phyloP scores from a whole-genome alignment of 73 alveolate genomes.

The Paramecium primaurelia region DNA sequence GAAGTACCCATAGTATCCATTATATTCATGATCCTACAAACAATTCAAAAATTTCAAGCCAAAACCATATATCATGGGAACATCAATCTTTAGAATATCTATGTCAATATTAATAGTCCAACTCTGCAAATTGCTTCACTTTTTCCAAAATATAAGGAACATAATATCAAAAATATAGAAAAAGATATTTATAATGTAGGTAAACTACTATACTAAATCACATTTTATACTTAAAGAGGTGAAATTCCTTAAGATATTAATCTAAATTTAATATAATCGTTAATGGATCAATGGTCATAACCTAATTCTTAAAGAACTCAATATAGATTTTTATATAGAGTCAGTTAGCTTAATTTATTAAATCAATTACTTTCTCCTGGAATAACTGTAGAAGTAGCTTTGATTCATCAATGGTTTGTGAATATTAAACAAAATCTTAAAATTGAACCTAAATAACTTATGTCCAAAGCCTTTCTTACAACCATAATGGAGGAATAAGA shows the following conservation, averaged over 20 bases:
- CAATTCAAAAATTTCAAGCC: neutral
- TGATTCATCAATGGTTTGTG: constrained; percentile 21
- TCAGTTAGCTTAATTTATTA: neutral
- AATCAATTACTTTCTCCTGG: neutral
- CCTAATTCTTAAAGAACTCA: neutral
- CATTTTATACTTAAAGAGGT: neutral
- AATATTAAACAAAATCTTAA: neutral
- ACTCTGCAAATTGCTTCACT: neutral
- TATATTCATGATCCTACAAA: neutral
- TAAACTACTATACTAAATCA: neutral
- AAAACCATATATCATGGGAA: neutral
- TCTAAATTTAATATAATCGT: neutral
- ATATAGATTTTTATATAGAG: constrained; percentile 18
- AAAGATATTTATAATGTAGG: neutral
- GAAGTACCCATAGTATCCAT: constrained; percentile 21
- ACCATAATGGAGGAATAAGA: neutral
- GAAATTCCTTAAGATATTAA: neutral
- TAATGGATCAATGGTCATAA: neutral
- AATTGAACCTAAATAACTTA: neutral
- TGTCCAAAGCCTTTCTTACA: neutral
- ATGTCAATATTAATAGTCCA: neutral
- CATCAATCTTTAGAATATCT: neutral
- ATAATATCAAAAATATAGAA: neutral
- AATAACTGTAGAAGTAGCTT: neutral
- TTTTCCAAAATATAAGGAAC: neutral